Base-by-base conservation (phyloP, 495 filamentous ascomycete species). In the Podospora conica region DNA sequence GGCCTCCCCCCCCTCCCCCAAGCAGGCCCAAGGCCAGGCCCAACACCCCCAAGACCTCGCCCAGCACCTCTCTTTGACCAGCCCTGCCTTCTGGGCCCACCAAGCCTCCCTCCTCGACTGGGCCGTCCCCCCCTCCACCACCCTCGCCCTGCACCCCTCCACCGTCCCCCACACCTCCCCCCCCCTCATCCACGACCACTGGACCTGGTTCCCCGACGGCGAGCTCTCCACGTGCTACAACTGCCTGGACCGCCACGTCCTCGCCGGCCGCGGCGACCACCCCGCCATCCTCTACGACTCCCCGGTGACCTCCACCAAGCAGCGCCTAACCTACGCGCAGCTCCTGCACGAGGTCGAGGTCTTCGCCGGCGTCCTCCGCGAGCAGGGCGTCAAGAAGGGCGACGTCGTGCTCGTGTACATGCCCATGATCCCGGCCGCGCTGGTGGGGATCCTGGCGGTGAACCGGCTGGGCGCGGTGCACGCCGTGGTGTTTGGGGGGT, bases 391-490 rank as follows among this genome's bases (percentile, higher is more conserved):
- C 9, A 85, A 81, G 70, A 91, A 87, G 76, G 93, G 93, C 0
- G 93, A 97, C 82, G 88, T 94, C 4, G 92, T 97, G n/a, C 80
- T 97, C 58, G 86, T 97, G 59, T 97, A 97, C 76, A 97, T 97
- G 93, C 94, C 93, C 63, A 97, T 97, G 93, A 92, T 97, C 40
- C 94, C 93, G 1, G 89, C 91, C 5, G 89, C 93, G 9, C 73
- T 96, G 20, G 88, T 96, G 59, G 93, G 90, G 22, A 90, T 92
- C 23, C 86, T 97, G 3, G 92, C 94, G 25, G 86, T 91, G 67
- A 84, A 84, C 54, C 88, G 93, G 0, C 80, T 97, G 0, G 94
- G 94, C 23, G 93, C 94, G 8, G 88, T 96, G 62, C 93, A 97
- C 69, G 87, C 91, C 4, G 92, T 94, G 9, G 93, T 97, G 3